phyloP scores from a whole-genome alignment of 2,329 filamentous ascomycete genomes.

The Hortaea werneckii region DNA sequence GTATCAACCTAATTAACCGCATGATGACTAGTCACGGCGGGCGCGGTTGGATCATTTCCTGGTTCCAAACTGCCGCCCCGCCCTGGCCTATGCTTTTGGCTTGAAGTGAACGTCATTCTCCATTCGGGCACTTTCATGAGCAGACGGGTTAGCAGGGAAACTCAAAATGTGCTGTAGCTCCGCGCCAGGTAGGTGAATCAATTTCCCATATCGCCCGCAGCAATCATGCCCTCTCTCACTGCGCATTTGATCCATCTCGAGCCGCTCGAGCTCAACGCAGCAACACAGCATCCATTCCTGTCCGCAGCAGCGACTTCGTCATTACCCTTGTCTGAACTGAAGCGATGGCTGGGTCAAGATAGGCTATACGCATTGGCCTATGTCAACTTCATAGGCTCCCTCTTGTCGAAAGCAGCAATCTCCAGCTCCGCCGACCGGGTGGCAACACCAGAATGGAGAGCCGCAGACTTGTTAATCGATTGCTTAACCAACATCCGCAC shows the following conservation, averaged over 20 bases:
- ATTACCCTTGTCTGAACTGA: constrained; percentile 46
- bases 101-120: no score
- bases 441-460: constrained; percentile 44
- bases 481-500: constrained; percentile 55
- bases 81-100: no score
- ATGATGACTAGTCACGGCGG: no score
- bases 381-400: constrained; percentile 53
- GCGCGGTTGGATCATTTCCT: no score
- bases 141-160: no score
- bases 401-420: constrained; percentile 52
- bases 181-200: background rate
- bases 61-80: no score
- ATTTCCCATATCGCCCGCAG: background rate
- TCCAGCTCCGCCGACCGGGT: constrained; percentile 33
- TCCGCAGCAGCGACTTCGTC: constrained; percentile 51
- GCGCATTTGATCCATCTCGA: constrained; percentile 45
- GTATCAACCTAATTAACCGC: no score
- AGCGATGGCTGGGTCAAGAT: constrained; percentile 62
- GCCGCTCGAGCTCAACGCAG: constrained; percentile 39
- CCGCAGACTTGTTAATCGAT: constrained; percentile 52
- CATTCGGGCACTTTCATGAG: no score
- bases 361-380: constrained; percentile 62
- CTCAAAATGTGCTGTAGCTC: no score
- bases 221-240: constrained; percentile 41
- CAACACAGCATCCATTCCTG: constrained; percentile 60